A percentile compares a stretch with the other conserved stretches of the same genome.
phyloP scores from a whole-genome alignment of 164 flowering plant species.

The Magnolia changhungtana region DNA sequence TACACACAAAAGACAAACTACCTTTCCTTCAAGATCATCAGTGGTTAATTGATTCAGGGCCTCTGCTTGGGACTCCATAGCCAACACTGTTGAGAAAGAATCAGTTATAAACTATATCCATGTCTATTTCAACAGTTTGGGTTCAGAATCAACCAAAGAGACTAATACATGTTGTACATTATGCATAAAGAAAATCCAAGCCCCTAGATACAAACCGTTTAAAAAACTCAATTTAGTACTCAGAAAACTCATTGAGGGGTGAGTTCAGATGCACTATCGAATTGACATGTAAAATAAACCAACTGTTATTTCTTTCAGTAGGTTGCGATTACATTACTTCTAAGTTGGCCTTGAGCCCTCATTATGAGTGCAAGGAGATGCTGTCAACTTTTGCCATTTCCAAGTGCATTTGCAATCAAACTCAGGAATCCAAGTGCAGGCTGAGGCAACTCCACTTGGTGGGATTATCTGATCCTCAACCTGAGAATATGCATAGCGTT shows the following conservation, averaged over 20 bases:
- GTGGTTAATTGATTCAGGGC: slow-evolving; percentile 77
- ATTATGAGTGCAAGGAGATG: too few relatives aligned
- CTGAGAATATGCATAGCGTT: too few relatives aligned
- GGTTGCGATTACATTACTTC: neutral
- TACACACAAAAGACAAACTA: neutral
- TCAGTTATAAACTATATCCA: neutral
- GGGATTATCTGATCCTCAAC: too few relatives aligned
- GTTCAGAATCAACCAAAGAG: neutral
- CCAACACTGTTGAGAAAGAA: slow-evolving; percentile 48
- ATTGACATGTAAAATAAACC: neutral
- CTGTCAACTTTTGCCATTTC: too few relatives aligned
- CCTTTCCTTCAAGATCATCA: slow-evolving; percentile 98
- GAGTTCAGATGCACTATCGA: too few relatives aligned
- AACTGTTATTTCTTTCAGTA: neutral
- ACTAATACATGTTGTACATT: neutral
- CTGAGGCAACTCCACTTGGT: neutral
- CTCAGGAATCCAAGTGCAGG: neutral
- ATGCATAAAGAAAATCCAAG: too few relatives aligned
- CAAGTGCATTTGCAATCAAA: neutral
- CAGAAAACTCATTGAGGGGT: too few relatives aligned
- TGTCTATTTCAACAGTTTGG: neutral
- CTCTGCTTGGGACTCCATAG: slow-evolving; percentile 97
- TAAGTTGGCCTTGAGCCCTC: neutral
- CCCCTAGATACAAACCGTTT: too few relatives aligned
- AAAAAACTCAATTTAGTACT: too few relatives aligned